phyloP scores from a whole-genome alignment of 768 basidiomycete genomes.

The Filobasidium wieringae region DNA sequence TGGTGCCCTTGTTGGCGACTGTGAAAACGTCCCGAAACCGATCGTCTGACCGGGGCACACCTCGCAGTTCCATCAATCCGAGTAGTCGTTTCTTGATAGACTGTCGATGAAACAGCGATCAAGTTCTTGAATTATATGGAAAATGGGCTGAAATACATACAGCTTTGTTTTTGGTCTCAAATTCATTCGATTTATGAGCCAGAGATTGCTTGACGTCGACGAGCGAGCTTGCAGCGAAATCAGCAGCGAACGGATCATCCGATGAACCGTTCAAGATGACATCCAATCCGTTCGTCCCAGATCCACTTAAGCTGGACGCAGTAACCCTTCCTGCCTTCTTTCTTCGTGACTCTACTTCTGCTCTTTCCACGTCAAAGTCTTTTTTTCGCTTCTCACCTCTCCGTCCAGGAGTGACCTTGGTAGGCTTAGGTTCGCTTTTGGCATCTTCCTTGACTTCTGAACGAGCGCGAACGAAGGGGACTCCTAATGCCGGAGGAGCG shows the following conservation, averaged over 20 bases:
- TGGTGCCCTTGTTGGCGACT: constrained; percentile 28
- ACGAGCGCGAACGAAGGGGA: not conserved
- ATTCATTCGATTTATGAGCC: too few species aligned
- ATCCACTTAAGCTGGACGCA: not conserved
- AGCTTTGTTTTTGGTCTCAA: constrained; percentile 4
- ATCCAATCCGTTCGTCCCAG: not conserved
- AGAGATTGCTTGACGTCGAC: not conserved
- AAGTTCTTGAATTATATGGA: not conserved
- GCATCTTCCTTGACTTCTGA: not conserved
- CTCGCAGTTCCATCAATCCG: constrained; percentile 21
- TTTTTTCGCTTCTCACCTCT: constrained; percentile 31
- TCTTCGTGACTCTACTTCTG: constrained; percentile 5
- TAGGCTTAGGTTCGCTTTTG: too few species aligned
- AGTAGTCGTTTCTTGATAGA: constrained; percentile 31
- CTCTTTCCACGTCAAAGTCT: constrained; percentile 14
- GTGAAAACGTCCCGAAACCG: constrained; percentile 34
- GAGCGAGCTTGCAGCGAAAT: not conserved
- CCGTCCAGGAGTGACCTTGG: constrained; percentile 28
- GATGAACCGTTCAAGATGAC: too few species aligned
- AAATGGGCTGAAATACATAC: not conserved
- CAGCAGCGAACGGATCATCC: not conserved
- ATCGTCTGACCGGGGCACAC: constrained; percentile 21
- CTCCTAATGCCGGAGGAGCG: not conserved
- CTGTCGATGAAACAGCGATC: constrained; percentile 9
- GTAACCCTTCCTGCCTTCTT: constrained; percentile 22